Conservation (phyloP, 2,329 filamentous ascomycete species). For the Ophiostoma fasciatum region DNA sequence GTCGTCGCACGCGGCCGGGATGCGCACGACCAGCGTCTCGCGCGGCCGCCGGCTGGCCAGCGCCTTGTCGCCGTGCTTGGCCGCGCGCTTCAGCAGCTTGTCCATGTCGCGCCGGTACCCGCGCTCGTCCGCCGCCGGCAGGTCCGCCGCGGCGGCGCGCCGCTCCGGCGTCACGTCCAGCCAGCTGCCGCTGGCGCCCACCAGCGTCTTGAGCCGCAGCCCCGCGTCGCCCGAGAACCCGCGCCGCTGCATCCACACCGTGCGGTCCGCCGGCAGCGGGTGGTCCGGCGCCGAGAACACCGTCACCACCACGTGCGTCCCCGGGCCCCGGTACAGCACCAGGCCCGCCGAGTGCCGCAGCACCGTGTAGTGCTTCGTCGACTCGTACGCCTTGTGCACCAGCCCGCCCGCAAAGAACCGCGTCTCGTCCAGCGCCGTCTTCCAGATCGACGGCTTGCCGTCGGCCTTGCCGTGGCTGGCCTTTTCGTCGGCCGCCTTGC, state of each 20-base stretch:
- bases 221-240: constrained; percentile 55
- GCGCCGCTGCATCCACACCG: constrained; percentile 53
- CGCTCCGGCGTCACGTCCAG: constrained; percentile 50
- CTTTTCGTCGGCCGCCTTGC: background rate
- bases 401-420: constrained; percentile 52
- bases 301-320: constrained; percentile 48
- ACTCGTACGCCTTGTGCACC: constrained; percentile 46
- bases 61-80: constrained; percentile 25
- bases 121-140: constrained; percentile 44
- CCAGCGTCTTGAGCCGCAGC: constrained; percentile 48
- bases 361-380: constrained; percentile 50
- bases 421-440: constrained; percentile 39
- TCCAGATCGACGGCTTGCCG: constrained; percentile 22
- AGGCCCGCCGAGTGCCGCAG: constrained; percentile 50
- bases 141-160: constrained; percentile 28
- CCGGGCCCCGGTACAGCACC: constrained; percentile 50
- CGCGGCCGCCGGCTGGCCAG: constrained; percentile 33
- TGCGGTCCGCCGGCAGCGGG: constrained; percentile 40
- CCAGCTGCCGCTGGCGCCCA: constrained; percentile 46
- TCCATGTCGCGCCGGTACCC: constrained; percentile 53
- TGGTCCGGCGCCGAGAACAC: constrained; percentile 41
- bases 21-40: constrained; percentile 49
- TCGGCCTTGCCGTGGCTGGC: background rate
- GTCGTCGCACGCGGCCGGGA: constrained; percentile 47
- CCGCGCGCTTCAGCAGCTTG: constrained; percentile 41